Percentiles rank a stretch among this genome's conserved stretches.
Conservation (phyloP, 2,329 filamentous ascomycete species). For the Aspergillus ustus region DNA sequence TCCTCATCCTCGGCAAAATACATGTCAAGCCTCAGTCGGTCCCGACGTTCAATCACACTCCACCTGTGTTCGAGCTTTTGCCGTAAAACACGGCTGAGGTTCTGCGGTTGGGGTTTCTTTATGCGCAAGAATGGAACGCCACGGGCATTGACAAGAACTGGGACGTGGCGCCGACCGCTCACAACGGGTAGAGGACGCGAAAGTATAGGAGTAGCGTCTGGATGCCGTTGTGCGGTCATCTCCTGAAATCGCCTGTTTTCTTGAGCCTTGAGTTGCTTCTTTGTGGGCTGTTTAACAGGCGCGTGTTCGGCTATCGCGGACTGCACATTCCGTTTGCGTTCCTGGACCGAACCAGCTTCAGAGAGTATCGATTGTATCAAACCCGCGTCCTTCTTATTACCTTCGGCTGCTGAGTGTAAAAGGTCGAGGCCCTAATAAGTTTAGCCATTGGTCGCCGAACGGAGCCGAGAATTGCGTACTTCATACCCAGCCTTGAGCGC, state of each 20-base stretch:
- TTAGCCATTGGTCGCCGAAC: conserved; percentile 10
- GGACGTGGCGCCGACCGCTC: conserved; percentile 44
- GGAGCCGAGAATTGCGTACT: conserved; percentile 28
- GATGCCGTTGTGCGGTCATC: conserved; percentile 37
- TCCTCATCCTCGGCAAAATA: conserved; percentile 47
- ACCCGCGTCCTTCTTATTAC: conserved; percentile 29
- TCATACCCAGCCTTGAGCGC: conserved; percentile 49
- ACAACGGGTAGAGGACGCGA: conserved; percentile 40
- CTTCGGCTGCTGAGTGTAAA: conserved; percentile 38
- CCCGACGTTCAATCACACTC: conserved; percentile 38
- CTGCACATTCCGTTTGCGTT: conserved; percentile 28
- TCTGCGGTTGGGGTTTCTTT: conserved; percentile 50
- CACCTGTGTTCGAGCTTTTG: conserved; percentile 41
- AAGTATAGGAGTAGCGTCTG: conserved; percentile 39
- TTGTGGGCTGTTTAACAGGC: conserved; percentile 29
- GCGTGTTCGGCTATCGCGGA: conserved; percentile 19
- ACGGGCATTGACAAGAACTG: conserved; percentile 47
- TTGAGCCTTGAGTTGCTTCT: conserved; percentile 29
- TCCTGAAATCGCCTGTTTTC: conserved; percentile 32
- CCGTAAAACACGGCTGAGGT: conserved; percentile 43
- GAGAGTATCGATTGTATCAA: conserved; percentile 34
- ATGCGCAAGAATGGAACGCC: conserved; percentile 50
- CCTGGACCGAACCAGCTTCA: conserved; percentile 28
- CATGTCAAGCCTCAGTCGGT: conserved; percentile 35
- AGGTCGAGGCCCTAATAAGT: conserved; percentile 43